Evolutionary conservation across 2,329 filamentous ascomycete genomes (phyloP), one percentile per base, ranked within the genome.

Genomic region (Diaporthe vaccinii): DNA sequence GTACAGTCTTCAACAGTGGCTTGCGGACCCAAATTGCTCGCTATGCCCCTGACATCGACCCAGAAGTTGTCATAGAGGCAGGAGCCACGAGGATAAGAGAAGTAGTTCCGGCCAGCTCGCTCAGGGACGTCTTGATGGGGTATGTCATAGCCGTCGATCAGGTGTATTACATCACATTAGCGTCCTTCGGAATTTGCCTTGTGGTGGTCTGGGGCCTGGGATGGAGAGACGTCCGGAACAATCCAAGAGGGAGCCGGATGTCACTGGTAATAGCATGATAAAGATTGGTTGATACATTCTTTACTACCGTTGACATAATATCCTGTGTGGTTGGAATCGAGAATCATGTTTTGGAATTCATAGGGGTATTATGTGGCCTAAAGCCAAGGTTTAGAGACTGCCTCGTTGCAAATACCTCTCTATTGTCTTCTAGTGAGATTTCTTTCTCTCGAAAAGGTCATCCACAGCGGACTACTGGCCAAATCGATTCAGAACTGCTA

Each of bases 121-220:
- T 61, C 20, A 61, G 57, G 22, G 20, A 39, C 12, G 57, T 61
- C 34, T 61, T 61, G 34, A 61, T 15, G 10, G 57, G 57, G 3
- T 61, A 61, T n/a, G 57, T 61, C 9, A 39, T 7, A 61, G 57
- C 57, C 20, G 34, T 61, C 6, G 57, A 61, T 15, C 57, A 61
- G 22, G 57, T 61, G 20, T 39, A 61, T 25, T 61, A 61, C 34
- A 61, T 61, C 25, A 61, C 57, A 14, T 39, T 61, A n/a, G 57
- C 57, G n/a, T 61, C 57, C 20, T 25, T 41, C 22, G 57, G 57
- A 39, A 39, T 61, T 22, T 61, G 20, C 57, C 22, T n/a, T 10
- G 20, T n/a, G 3, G 57, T 61, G 10, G 57, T 61, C 20, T 61
- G 57, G 57, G 57, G 34, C 2, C 17, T 61, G 34, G 57, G 57